Percentiles rank a stretch among this genome's conserved stretches.
phyloP scores from a whole-genome alignment of 23 red algal genomes.

The Chondrus crispus region DNA sequence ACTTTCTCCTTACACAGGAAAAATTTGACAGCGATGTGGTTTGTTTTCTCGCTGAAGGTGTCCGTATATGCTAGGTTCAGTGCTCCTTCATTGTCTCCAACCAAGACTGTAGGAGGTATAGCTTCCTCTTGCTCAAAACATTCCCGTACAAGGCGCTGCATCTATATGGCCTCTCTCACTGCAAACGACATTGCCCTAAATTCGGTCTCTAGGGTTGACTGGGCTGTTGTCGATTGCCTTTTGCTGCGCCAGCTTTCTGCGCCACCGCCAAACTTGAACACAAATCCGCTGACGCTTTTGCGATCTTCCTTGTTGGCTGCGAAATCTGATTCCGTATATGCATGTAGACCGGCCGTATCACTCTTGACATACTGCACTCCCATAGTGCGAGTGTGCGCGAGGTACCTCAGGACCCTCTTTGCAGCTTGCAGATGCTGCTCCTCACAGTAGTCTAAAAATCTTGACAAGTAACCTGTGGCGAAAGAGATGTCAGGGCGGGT shows the following conservation, averaged over 20 bases:
- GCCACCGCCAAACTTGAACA: neutral
- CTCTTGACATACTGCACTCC: neutral
- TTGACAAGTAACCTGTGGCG: neutral
- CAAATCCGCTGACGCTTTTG: neutral
- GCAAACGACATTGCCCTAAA: neutral
- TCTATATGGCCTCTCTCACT: neutral
- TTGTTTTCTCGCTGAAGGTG: no score
- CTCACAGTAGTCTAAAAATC: neutral
- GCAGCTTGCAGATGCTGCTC: neutral
- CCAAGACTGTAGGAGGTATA: no score
- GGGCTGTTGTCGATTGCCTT: neutral
- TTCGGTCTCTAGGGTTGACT: neutral
- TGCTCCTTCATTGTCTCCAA: no score
- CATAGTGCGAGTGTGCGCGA: neutral
- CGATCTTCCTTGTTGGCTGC: neutral
- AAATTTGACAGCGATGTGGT: no score
- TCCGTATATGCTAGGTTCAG: no score
- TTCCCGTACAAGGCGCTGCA: no score
- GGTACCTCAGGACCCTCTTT: conserved; percentile 1
- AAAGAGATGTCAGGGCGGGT: neutral
- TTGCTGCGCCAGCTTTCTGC: neutral
- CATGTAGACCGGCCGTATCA: neutral
- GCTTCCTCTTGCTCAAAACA: no score
- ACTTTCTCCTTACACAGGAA: no score
- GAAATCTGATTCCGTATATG: neutral